A percentile compares a stretch with the other conserved stretches of the same genome.
These are phyloP conservation scores for Cyanodermella asteris DNA, from an alignment of 2,329 filamentous ascomycete species.

Conservation along the genomic window DNA sequence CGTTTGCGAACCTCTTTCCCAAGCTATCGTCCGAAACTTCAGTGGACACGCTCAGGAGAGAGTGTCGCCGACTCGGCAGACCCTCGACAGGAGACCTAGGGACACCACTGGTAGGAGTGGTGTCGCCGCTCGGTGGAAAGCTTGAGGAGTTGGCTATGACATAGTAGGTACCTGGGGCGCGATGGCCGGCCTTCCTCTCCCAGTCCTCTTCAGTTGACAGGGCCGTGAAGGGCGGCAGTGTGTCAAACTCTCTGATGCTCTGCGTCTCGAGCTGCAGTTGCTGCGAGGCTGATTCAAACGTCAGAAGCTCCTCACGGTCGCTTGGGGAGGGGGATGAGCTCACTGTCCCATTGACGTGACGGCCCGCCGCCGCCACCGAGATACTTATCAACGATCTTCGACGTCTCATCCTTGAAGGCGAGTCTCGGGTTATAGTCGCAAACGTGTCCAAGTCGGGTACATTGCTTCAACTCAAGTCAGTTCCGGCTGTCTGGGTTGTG, in stretches of 20 bases:
- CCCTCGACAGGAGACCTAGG: too few species aligned
- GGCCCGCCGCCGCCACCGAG: constrained; percentile 1
- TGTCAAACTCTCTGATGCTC: constrained; percentile 18
- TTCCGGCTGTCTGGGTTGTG: constrained; percentile 3
- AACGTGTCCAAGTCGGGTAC: constrained; percentile 30
- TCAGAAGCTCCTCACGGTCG: constrained; percentile 1
- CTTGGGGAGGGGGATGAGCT: constrained; percentile 5
- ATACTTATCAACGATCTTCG: constrained; percentile 28
- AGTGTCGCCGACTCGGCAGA: too few species aligned
- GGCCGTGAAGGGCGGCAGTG: constrained; percentile 30
- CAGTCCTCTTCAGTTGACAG: constrained; percentile 35
- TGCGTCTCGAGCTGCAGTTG: constrained; percentile 11
- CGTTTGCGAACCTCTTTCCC: too few species aligned
- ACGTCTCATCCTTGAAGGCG: constrained; percentile 32
- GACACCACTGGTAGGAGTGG: too few species aligned
- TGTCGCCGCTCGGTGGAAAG: too few species aligned
- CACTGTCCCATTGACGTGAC: too few species aligned
- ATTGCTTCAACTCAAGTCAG: constrained; percentile 20
- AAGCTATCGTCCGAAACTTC: too few species aligned
- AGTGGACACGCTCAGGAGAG: too few species aligned
- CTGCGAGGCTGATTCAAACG: constrained; percentile 11
- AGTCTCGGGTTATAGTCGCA: constrained; percentile 36
- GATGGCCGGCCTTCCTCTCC: constrained; percentile 31
- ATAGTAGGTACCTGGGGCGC: constrained; percentile 31
- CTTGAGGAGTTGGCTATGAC: constrained; percentile 32